Percentiles rank a stretch among this genome's conserved stretches.
phyloP scores from a whole-genome alignment of 1,139 yeast species.

The Pichia sp. region DNA sequence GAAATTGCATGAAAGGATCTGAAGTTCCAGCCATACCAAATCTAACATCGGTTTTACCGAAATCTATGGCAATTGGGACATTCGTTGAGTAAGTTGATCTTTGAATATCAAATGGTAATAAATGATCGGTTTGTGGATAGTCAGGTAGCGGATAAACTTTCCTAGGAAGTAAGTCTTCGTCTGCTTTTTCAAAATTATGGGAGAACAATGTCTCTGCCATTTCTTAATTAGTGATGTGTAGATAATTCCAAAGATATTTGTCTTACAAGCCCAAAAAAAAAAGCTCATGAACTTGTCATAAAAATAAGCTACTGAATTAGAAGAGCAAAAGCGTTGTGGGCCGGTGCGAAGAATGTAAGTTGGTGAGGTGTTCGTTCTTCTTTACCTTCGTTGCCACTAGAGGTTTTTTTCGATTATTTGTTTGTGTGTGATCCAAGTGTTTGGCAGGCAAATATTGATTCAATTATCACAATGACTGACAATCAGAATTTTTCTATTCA shows the following conservation, averaged over 20 bases:
- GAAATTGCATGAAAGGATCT: conserved; percentile 61
- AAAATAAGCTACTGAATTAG: too few species aligned
- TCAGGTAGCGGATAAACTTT: conserved; percentile 39
- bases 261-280: too few species aligned
- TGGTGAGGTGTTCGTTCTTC: too few species aligned
- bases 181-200: conserved; percentile 14
- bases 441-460: too few species aligned
- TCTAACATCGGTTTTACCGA: conserved; percentile 67
- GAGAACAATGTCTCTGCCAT: conserved; percentile 12
- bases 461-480: conserved; percentile 12
- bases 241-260: too few species aligned
- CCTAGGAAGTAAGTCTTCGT: conserved; percentile 40
- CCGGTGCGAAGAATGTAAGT: too few species aligned
- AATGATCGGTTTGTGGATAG: conserved; percentile 39
- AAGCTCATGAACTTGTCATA: too few species aligned
- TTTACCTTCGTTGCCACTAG: too few species aligned
- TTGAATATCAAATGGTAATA: conserved; percentile 44
- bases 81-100: conserved; percentile 39
- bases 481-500: conserved; percentile 49
- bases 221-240: too few species aligned
- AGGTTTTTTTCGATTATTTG: too few species aligned
- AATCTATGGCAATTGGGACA: conserved; percentile 74
- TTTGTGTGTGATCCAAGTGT: too few species aligned
- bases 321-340: too few species aligned
- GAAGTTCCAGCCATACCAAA: conserved; percentile 57